A percentile compares a stretch with the other conserved stretches of the same genome.
Evolutionary conservation across 2,329 filamentous ascomycete species (phyloP).

Genomic region (Oidium heveae): DNA sequence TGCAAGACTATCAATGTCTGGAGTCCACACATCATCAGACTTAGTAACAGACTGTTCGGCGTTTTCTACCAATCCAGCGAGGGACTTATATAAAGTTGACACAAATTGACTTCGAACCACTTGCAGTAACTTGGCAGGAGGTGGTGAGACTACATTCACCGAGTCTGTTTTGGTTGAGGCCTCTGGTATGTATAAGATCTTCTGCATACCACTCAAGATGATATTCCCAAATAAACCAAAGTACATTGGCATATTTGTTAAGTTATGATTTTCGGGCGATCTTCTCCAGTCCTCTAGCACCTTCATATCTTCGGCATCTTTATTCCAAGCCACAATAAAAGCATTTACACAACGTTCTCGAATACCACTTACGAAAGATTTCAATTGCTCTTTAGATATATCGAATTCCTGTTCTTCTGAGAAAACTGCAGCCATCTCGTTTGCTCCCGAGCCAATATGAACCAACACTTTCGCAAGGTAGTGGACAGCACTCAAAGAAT

Average conservation of each 20-base stretch:
- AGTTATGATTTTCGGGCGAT: constrained; percentile 53
- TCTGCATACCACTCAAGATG: constrained; percentile 69
- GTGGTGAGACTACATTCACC: constrained; percentile 58
- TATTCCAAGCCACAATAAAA: constrained; percentile 75
- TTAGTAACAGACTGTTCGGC: constrained; percentile 51
- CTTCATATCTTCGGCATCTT: constrained; percentile 79
- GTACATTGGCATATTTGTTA: constrained; percentile 72
- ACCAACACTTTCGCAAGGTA: constrained; percentile 65
- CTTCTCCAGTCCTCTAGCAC: constrained; percentile 84
- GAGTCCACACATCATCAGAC: constrained; percentile 17
- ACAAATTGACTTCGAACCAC: constrained; percentile 85
- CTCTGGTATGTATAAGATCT: constrained; percentile 80
- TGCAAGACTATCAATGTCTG: constrained; percentile 12
- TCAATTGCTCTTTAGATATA: constrained; percentile 45
- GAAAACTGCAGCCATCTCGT: constrained; percentile 55
- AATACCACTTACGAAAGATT: constrained; percentile 46
- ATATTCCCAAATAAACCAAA: constrained; percentile 71
- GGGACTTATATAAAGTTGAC: constrained; percentile 72
- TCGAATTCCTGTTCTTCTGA: constrained; percentile 32
- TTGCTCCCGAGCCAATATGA: constrained; percentile 64
- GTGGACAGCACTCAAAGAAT: constrained; percentile 74
- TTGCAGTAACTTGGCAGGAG: constrained; percentile 65
- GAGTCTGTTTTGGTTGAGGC: constrained; percentile 50
- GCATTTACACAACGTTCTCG: constrained; percentile 70
- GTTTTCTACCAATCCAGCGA: constrained; percentile 93